Conservation (phyloP, 2,329 filamentous ascomycete genomes). For the Pochonia chlamydosporia region DNA sequence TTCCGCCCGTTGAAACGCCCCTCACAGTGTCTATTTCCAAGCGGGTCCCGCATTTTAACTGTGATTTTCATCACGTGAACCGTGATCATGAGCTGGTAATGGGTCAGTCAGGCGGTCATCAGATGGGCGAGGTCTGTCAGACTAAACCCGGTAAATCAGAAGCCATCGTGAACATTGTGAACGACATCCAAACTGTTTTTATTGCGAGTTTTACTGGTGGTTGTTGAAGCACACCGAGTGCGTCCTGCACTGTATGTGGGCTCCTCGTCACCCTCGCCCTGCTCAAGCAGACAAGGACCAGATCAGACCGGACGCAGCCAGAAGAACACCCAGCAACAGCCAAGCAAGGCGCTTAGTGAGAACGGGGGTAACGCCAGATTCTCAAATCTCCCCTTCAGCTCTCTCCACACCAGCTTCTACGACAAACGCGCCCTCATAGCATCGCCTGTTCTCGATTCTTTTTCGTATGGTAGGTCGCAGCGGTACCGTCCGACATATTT, state of each 20-base stretch:
- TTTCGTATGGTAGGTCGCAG: conserved; percentile 6
- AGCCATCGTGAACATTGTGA: neutral
- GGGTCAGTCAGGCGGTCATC: conserved; percentile 8
- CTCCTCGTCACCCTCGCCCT: conserved; percentile 1
- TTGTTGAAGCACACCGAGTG: conserved; percentile 2
- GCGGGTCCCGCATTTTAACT: conserved; percentile 13
- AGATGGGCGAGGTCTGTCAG: neutral
- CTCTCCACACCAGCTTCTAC: conserved; percentile 8
- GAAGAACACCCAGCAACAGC: conserved; percentile 3
- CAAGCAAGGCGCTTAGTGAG: conserved; percentile 6
- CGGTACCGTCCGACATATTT: neutral
- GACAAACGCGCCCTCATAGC: conserved; percentile 8
- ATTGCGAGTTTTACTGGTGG: neutral
- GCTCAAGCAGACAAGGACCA: too few relatives aligned
- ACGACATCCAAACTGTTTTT: neutral
- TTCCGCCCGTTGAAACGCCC: conserved; percentile 13
- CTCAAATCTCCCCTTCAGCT: conserved; percentile 8
- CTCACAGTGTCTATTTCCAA: conserved; percentile 19
- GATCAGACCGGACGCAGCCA: conserved; percentile 3
- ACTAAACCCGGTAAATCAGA: neutral
- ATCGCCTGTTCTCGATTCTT: neutral
- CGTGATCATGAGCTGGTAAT: conserved; percentile 22
- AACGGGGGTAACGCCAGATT: conserved; percentile 7
- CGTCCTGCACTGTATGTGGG: conserved; percentile 10
- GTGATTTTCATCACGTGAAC: conserved; percentile 29